These are phyloP conservation scores for Anisogramma anomala DNA, from an alignment of 2,329 filamentous ascomycete species.

Conservation along the genomic window DNA sequence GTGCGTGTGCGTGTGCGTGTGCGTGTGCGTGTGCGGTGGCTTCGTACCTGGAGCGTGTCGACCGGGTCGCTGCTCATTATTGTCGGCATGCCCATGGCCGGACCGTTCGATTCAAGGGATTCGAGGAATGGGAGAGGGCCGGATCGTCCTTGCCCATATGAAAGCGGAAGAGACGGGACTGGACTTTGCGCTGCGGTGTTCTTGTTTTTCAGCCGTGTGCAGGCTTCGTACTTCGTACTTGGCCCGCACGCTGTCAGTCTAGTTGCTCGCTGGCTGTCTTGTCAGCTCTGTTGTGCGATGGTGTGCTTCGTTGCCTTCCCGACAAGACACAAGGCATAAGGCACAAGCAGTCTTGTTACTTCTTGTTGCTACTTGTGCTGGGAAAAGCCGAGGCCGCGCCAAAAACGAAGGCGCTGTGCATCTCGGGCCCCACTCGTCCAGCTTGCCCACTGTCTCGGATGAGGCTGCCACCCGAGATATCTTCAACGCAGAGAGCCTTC, in stretches of 20 bases:
- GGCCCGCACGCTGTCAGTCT: not conserved
- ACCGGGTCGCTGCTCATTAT: not conserved
- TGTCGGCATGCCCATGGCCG: not conserved
- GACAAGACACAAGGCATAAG: not conserved
- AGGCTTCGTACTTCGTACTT: not conserved
- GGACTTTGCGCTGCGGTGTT: not conserved
- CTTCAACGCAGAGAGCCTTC: constrained; percentile 2
- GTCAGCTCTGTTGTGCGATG: too few species aligned
- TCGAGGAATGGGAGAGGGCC: not conserved
- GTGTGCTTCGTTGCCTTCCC: too few species aligned
- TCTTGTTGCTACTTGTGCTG: not conserved
- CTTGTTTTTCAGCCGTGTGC: not conserved
- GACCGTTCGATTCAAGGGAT: too few species aligned
- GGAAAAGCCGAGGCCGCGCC: too few species aligned
- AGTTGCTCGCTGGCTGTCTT: too few species aligned
- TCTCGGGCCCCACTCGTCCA: not conserved
- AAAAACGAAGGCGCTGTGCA: not conserved
- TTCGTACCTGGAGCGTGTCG: too few species aligned
- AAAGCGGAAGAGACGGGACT: not conserved
- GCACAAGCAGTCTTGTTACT: not conserved
- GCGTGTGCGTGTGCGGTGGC: too few species aligned
- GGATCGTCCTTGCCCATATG: not conserved
- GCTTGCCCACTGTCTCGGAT: constrained; percentile 1
- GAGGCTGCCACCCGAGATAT: not conserved
- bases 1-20: too few species aligned